phyloP scores from a whole-genome alignment of 2,329 filamentous ascomycete genomes.

The Stagonosporopsis cucurbitacearum region DNA sequence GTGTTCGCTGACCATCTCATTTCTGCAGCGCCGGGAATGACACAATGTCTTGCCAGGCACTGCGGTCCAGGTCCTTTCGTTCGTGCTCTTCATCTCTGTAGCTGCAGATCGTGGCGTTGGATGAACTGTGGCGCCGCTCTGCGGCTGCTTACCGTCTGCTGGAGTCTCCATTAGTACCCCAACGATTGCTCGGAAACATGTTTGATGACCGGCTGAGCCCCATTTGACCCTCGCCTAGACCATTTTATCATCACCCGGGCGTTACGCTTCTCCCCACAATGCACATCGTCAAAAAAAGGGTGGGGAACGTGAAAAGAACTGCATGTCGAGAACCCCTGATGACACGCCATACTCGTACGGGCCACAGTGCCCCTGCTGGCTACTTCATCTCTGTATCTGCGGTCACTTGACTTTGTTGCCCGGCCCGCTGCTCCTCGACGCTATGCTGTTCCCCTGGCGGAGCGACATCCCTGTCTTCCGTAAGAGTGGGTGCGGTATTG shows the following conservation, averaged over 20 bases:
- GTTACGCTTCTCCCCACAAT: conserved; percentile 42
- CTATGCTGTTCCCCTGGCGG: conserved; percentile 48
- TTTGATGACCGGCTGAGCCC: conserved; percentile 28
- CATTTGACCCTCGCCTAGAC: conserved; percentile 27
- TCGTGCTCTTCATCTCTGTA: conserved; percentile 22
- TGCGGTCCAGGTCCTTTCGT: conserved; percentile 26
- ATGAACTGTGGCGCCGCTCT: conserved; percentile 39
- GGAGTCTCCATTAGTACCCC: conserved; percentile 28
- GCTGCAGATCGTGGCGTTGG: conserved; percentile 36
- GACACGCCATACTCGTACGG: conserved; percentile 38
- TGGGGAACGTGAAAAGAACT: conserved; percentile 9
- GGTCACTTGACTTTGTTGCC: conserved; percentile 47
- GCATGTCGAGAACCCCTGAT: conserved; percentile 18
- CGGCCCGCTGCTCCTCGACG: conserved; percentile 51
- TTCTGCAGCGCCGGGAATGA: conserved; percentile 33
- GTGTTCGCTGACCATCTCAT: conserved; percentile 24
- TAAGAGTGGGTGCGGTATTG: conserved; percentile 40
- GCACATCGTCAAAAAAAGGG: conserved; percentile 41
- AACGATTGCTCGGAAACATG: conserved; percentile 38
- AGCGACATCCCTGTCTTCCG: conserved; percentile 47
- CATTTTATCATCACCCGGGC: conserved; percentile 24
- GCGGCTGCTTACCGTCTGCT: conserved; percentile 21
- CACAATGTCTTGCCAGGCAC: conserved; percentile 38
- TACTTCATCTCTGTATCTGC: conserved; percentile 37
- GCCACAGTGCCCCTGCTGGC: conserved; percentile 34